Evolutionary conservation across 208 protist genomes (phyloP).

Genomic region (Paratrypanosoma confusum): DNA sequence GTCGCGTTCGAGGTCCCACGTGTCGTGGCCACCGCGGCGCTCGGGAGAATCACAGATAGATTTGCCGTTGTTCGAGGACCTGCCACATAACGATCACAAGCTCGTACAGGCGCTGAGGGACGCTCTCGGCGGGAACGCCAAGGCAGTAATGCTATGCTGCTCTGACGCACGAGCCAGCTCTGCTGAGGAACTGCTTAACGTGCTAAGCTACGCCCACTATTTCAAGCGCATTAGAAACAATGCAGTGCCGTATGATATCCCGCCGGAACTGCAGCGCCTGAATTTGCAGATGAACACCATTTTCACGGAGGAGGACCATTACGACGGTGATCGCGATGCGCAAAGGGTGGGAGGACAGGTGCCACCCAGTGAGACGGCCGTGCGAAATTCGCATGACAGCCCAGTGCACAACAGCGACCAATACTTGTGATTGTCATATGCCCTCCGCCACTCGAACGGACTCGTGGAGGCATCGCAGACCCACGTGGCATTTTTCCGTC

Average conservation of each 20-base stretch:
- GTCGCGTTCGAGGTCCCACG: too few relatives aligned
- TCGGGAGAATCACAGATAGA: too few relatives aligned
- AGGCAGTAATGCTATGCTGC: conserved; percentile 18
- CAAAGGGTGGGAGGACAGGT: not conserved
- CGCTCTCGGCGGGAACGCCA: conserved; percentile 54
- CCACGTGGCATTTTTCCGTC: too few relatives aligned
- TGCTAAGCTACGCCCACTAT: conserved; percentile 21
- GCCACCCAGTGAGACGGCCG: not conserved
- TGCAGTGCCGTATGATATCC: conserved; percentile 27
- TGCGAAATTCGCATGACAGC: not conserved
- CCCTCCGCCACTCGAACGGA: not conserved
- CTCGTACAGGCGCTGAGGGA: conserved; percentile 28
- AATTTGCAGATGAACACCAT: conserved; percentile 17
- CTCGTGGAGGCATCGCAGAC: not conserved
- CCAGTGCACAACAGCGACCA: not conserved
- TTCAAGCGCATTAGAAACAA: conserved; percentile 32
- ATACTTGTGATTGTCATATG: conserved; percentile 4
- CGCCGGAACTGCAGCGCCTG: conserved; percentile 23
- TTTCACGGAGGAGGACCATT: conserved; percentile 2
- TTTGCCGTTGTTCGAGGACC: too few relatives aligned
- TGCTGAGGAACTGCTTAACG: conserved; percentile 15
- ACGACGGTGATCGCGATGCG: not conserved
- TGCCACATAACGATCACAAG: conserved; percentile 4
- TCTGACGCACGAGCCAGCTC: conserved; percentile 2
- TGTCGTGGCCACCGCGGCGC: too few relatives aligned